Percentiles rank a stretch among this genome's conserved stretches.
phyloP scores from a whole-genome alignment of 768 basidiomycete genomes.

The Kwoniella botswanensis region DNA sequence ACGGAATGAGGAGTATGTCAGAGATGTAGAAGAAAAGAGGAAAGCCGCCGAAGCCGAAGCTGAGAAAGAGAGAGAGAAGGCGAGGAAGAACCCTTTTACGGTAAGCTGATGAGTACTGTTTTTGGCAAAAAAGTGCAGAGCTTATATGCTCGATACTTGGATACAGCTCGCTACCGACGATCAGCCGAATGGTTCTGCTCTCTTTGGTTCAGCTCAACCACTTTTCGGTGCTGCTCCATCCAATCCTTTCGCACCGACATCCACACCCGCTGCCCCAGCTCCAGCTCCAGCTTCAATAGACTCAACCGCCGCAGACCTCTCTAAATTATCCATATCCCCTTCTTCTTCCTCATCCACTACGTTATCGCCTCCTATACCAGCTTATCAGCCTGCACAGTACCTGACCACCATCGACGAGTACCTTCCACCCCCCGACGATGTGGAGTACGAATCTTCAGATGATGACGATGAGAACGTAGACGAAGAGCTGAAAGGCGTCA shows the following conservation, averaged over 20 bases:
- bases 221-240: conserved; percentile 29
- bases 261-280: background rate
- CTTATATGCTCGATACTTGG: background rate
- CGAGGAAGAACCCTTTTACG: conserved; percentile 55
- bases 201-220: conserved; percentile 41
- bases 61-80: conserved; percentile 39
- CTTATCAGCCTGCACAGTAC: conserved; percentile 56
- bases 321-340: conserved; percentile 33
- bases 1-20: conserved; percentile 54
- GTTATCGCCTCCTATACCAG: conserved; percentile 51
- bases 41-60: conserved; percentile 37
- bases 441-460: conserved; percentile 18
- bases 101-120: conserved; percentile 27
- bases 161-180: conserved; percentile 8
- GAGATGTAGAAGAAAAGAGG: conserved; percentile 48
- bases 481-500: conserved; percentile 59
- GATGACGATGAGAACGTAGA: conserved; percentile 29
- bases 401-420: conserved; percentile 54
- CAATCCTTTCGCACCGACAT: conserved; percentile 33
- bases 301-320: conserved; percentile 28
- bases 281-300: conserved; percentile 10
- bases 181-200: conserved; percentile 25
- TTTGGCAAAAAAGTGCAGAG: too few relatives aligned
- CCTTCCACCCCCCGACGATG: conserved; percentile 44
- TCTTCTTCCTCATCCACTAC: conserved; percentile 24